A percentile compares a stretch with the other conserved stretches of the same genome.
Evolutionary conservation across 805 yeast species (phyloP).

Genomic region (Schwanniomyces sp.): DNA sequence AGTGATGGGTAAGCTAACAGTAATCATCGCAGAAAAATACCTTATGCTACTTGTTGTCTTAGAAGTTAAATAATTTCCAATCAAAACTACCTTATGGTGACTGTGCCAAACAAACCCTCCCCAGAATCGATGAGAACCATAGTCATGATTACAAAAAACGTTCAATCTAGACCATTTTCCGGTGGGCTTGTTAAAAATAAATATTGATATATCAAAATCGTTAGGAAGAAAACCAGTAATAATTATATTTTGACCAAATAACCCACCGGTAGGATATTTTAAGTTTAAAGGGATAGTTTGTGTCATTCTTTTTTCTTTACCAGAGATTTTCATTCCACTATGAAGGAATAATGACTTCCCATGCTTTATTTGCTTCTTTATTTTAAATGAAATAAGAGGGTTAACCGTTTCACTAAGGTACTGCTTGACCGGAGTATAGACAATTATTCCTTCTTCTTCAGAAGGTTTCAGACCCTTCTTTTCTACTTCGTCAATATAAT

Average conservation of each 20-base stretch:
- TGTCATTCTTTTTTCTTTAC: slow-evolving; percentile 18
- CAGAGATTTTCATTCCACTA: slow-evolving; percentile 12
- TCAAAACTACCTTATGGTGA: slow-evolving; percentile 65
- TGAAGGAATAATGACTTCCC: slow-evolving; percentile 34
- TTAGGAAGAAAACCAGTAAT: slow-evolving; percentile 58
- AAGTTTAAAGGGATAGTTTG: slow-evolving; percentile 47
- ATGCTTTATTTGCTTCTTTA: slow-evolving; percentile 30
- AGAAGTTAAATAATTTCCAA: slow-evolving; percentile 54
- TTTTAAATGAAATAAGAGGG: slow-evolving; percentile 34
- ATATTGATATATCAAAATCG: slow-evolving; percentile 47
- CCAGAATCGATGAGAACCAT: slow-evolving; percentile 60
- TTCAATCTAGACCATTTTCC: slow-evolving; percentile 66
- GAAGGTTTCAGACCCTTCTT: neutral
- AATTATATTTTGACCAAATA: slow-evolving; percentile 66
- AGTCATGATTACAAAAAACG: slow-evolving; percentile 50
- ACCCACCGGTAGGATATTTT: slow-evolving; percentile 57
- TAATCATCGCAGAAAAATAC: slow-evolving; percentile 47
- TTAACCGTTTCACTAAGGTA: slow-evolving; percentile 15
- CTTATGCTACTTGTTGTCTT: slow-evolving; percentile 47
- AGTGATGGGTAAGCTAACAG: slow-evolving; percentile 56
- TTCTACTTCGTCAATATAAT: slow-evolving; percentile 12
- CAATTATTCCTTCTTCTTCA: slow-evolving; percentile 27
- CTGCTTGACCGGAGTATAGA: slow-evolving; percentile 30
- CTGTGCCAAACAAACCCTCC: slow-evolving; percentile 74
- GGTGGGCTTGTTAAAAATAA: slow-evolving; percentile 52